Evolutionary conservation across 768 basidiomycete species (phyloP), one percentile per base, ranked within the genome.

Genomic region (Rhizopogon vinicolor): DNA sequence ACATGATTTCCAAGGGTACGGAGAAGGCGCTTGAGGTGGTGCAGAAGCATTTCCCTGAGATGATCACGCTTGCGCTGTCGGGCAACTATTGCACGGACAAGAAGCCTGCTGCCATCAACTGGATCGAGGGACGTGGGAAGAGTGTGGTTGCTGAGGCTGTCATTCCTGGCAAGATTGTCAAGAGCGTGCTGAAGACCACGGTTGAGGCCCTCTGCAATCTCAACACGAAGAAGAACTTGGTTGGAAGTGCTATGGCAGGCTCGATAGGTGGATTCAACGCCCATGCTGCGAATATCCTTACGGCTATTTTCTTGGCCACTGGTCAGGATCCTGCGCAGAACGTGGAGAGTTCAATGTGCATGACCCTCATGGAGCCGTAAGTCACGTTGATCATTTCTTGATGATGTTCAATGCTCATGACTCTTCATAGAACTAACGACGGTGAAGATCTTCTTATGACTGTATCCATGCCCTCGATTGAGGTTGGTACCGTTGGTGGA

Each of bases 71-170:
- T 35, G 91, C 96, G 8, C 81, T 99, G 14, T 92, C 89, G 5
- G 97, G 96, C 44, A 99, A 99, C 71, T 99, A 98, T 70, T 98
- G 97, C 76, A 99, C 93, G 60, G 97, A 99, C 75, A 99, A 99
- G 87, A 99, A 99, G 76, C 91, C 97, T 0, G 92, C 97, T 9
- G 97, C 97, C 44, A 97, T 99, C 73, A 99, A 98, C 74, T 99
- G 97, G 97, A 98, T 98, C 59, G 96, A 98, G 73, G 97, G 97
- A 2, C 80, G 97, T 41, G 97, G 97, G 25, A 99, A 99, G 87
- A 91, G 91, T 52, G 89, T 99, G 18, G 95, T 98, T 48, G 96
- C 93, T 0, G 96, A 99, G 74, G 94, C 95, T 2, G 80, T 98
- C 46, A 74, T 99, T 33, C 91, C 96, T 0, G 95, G 95, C 0